Conservation (phyloP, 1,139 yeast species). For the Kurtzmaniella quercitrusa region DNA sequence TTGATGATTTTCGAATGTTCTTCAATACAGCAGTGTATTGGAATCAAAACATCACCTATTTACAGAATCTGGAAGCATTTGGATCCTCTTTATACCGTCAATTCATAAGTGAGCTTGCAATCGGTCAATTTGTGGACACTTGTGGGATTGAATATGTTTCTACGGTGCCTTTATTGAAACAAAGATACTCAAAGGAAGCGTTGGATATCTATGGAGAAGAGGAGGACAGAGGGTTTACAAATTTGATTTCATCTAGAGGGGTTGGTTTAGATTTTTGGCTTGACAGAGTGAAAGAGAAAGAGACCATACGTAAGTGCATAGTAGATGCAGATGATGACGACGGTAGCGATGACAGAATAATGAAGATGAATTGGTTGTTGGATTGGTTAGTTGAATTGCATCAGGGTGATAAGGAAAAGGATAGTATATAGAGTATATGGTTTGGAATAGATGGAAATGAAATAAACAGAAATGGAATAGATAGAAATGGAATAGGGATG, state of each 20-base stretch:
- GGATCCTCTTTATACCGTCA: not conserved
- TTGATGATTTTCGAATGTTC: not conserved
- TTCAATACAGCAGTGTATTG: not conserved
- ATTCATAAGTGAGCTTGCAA: not conserved
- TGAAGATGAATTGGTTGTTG: not conserved
- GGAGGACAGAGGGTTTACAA: not conserved
- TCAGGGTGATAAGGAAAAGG: no score
- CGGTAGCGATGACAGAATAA: not conserved
- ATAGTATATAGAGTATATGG: no score
- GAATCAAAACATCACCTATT: not conserved
- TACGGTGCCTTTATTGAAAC: not conserved
- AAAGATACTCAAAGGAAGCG: not conserved
- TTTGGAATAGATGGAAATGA: no score
- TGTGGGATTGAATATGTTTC: not conserved
- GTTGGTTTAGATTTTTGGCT: not conserved
- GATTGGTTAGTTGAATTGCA: not conserved
- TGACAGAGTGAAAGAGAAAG: not conserved
- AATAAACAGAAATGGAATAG: no score
- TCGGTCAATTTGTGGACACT: not conserved
- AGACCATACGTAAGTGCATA: not conserved
- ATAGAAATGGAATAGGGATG: no score
- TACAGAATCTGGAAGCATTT: not conserved
- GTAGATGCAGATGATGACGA: not conserved
- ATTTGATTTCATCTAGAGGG: not conserved
- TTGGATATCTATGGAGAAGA: not conserved